phyloP scores from a whole-genome alignment of 768 basidiomycete genomes.

The Tulasnella sp. region DNA sequence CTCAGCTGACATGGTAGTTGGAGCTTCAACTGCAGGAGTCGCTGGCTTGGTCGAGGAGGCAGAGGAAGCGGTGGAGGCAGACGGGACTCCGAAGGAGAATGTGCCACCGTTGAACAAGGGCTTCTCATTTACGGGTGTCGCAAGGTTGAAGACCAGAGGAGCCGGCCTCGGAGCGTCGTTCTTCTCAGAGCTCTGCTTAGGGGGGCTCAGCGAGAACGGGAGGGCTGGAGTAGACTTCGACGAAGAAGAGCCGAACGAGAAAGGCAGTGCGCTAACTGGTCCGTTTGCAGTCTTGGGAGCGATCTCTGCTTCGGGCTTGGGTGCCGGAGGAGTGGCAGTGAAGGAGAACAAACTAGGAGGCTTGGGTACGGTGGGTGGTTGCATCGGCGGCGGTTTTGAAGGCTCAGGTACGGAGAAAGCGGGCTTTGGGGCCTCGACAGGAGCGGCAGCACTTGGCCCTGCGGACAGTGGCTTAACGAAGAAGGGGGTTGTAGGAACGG shows the following conservation, averaged over 20 bases:
- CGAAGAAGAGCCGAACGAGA: conserved; percentile 12
- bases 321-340: neutral
- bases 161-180: neutral
- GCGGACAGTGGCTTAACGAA: neutral
- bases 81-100: conserved; percentile 6
- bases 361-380: neutral
- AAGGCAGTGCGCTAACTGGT: conserved; percentile 15
- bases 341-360: neutral
- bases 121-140: neutral
- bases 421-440: neutral
- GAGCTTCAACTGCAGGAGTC: neutral
- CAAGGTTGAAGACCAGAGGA: neutral
- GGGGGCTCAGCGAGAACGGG: neutral
- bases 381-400: neutral
- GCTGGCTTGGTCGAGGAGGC: neutral
- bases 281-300: conserved; percentile 11
- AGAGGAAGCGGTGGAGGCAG: neutral
- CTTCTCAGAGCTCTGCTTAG: neutral
- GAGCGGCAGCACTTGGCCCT: neutral
- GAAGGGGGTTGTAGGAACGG: neutral
- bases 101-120: neutral
- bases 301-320: conserved; percentile 2
- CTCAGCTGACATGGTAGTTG: neutral
- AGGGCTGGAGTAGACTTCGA: neutral
- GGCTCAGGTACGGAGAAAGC: neutral